Conservation (phyloP, 208 protist genomes). For the Kentomonas sorsogonicus region DNA sequence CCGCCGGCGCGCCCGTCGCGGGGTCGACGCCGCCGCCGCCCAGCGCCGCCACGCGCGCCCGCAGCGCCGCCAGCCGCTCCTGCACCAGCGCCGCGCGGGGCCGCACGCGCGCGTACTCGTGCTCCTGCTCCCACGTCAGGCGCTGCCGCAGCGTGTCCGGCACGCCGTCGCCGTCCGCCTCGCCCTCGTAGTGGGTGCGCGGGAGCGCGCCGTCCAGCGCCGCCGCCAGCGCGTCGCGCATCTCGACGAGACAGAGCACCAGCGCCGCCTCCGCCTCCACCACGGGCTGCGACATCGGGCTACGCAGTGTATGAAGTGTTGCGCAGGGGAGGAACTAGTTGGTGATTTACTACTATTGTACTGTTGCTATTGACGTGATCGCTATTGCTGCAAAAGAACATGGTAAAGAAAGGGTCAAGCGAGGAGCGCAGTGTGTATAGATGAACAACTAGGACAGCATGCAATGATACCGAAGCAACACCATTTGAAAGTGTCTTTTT, state of each 20-base stretch:
- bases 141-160: slow-evolving; percentile 67
- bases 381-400: no score
- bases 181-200: slow-evolving; percentile 31
- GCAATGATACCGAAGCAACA: no score
- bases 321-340: no score
- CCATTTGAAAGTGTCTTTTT: no score
- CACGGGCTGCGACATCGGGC: slow-evolving; percentile 55
- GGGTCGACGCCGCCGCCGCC: slow-evolving; percentile 40
- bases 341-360: no score
- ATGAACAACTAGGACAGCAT: no score
- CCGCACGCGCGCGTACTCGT: slow-evolving; percentile 46
- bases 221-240: slow-evolving; percentile 35
- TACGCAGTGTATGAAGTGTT: not conserved
- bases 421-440: no score
- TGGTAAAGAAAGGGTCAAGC: no score
- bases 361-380: no score
- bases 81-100: slow-evolving; percentile 21
- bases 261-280: slow-evolving; percentile 62
- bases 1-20: slow-evolving; percentile 27
- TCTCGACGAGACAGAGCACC: slow-evolving; percentile 43
- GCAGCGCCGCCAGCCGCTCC: slow-evolving; percentile 32
- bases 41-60: slow-evolving; percentile 31
- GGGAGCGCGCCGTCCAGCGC: slow-evolving; percentile 64
- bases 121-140: slow-evolving; percentile 52
- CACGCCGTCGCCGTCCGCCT: slow-evolving; percentile 21